Conservation (phyloP, 1,139 yeast species). For the Debaryomyces robertsiae region DNA sequence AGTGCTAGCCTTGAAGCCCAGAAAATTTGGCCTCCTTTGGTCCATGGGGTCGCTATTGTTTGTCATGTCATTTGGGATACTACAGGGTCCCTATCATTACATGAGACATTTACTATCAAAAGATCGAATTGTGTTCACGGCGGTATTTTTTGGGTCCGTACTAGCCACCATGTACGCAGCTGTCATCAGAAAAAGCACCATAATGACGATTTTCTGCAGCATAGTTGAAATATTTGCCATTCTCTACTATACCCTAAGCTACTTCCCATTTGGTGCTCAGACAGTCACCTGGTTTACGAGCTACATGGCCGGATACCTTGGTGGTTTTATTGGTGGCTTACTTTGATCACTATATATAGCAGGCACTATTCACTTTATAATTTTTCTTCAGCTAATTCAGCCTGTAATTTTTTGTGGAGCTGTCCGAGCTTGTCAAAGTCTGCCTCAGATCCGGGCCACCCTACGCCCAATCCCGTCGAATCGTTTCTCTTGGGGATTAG, state of each 20-base stretch:
- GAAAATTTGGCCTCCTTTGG: conserved; percentile 91
- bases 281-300: conserved; percentile 82
- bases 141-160: conserved; percentile 77
- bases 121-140: conserved; percentile 76
- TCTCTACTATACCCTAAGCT: conserved; percentile 83
- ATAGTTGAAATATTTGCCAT: conserved; percentile 82
- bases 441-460: conserved; percentile 88
- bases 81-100: conserved; percentile 90
- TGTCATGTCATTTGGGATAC: conserved; percentile 83
- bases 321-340: conserved; percentile 56
- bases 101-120: conserved; percentile 71
- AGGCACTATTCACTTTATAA: conserved; percentile 19
- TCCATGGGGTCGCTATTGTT: conserved; percentile 86
- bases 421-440: conserved; percentile 69
- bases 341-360: conserved; percentile 19
- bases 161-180: conserved; percentile 63
- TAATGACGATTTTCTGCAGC: conserved; percentile 76
- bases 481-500: conserved; percentile 82
- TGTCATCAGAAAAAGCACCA: conserved; percentile 61
- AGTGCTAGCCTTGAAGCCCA: conserved; percentile 83
- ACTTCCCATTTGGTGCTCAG: conserved; percentile 94
- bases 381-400: conserved; percentile 41
- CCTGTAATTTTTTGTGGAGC: conserved; percentile 62
- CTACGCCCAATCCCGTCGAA: conserved; percentile 75
- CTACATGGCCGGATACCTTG: conserved; percentile 74